A percentile compares a stretch with the other conserved stretches of the same genome.
Evolutionary conservation across 2,329 filamentous ascomycete species (phyloP).

Genomic region (Pseudogymnoascus sp.): DNA sequence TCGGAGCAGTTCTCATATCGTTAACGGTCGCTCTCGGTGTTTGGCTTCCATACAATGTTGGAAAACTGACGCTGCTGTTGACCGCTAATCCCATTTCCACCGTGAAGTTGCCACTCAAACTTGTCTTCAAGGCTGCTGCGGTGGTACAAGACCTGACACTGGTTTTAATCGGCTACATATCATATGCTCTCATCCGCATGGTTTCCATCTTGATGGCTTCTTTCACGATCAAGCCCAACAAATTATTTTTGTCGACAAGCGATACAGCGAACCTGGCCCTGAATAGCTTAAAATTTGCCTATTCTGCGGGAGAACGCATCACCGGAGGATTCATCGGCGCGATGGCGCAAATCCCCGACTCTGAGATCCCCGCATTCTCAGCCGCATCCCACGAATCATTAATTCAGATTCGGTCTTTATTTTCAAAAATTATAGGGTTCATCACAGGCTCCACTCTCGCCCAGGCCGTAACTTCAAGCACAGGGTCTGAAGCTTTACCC

Average conservation of each 20-base stretch:
- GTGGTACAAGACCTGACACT: conserved; percentile 69
- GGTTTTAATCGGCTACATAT: conserved; percentile 52
- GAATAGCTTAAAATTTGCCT: conserved; percentile 21
- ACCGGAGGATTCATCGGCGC: conserved; percentile 44
- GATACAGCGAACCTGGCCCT: background rate
- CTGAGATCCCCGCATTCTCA: conserved; percentile 70
- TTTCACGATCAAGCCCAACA: background rate
- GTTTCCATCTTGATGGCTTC: background rate
- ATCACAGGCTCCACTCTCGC: background rate
- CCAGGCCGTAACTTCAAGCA: background rate
- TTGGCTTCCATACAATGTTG: conserved; percentile 86
- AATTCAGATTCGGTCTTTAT: conserved; percentile 48
- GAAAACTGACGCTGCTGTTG: conserved; percentile 73
- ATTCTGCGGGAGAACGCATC: conserved; percentile 31
- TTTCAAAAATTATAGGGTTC: conserved; percentile 25
- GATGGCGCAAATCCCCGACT: conserved; percentile 36
- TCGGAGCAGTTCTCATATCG: conserved; percentile 83
- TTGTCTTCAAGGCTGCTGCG: conserved; percentile 68
- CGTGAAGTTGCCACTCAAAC: conserved; percentile 61
- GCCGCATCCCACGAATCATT: conserved; percentile 67
- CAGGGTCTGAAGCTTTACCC: background rate
- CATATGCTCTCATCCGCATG: conserved; percentile 23
- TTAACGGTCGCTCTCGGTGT: conserved; percentile 79
- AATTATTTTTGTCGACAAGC: background rate
- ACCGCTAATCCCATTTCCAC: conserved; percentile 69